Evolutionary conservation across 805 yeast genomes (phyloP).

Genomic region (Sugiyamaella smithiae): DNA sequence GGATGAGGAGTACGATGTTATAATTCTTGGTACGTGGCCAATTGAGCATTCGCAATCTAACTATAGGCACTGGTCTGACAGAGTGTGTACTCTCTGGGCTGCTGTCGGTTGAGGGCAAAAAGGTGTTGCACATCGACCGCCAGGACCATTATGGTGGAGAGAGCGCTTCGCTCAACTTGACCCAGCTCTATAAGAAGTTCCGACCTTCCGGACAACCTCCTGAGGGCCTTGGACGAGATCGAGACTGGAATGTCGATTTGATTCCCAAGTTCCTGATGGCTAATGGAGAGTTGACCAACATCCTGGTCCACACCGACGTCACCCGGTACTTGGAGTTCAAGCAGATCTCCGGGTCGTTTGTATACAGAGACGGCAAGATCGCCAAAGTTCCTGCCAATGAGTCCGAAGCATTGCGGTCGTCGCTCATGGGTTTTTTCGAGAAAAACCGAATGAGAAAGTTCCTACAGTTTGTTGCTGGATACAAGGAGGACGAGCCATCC

Average conservation of each 20-base stretch:
- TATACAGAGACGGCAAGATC: conserved; percentile 82
- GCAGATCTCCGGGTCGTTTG: conserved; percentile 94
- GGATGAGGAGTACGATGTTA: conserved; percentile 97
- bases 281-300: conserved; percentile 94
- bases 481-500: conserved; percentile 69
- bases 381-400: conserved; percentile 95
- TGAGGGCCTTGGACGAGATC: conserved; percentile 75
- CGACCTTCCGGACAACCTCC: conserved; percentile 73
- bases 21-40: conserved; percentile 68
- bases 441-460: conserved; percentile 93
- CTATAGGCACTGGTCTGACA: conserved; percentile 62
- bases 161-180: conserved; percentile 35
- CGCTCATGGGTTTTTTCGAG: conserved; percentile 94
- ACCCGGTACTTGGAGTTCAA: conserved; percentile 94
- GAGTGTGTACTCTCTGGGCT: conserved; percentile 94
- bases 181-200: conserved; percentile 72
- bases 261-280: conserved; percentile 98
- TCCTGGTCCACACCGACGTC: conserved; percentile 91
- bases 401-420: conserved; percentile 84
- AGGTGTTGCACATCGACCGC: conserved; percentile 92
- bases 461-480: conserved; percentile 80
- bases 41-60: background rate
- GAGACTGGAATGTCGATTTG: conserved; percentile 97
- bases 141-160: conserved; percentile 93
- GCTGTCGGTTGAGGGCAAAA: conserved; percentile 95